Evolutionary conservation across 169 alveolate genomes (phyloP).

Genomic region (Miamiensis avidus): DNA sequence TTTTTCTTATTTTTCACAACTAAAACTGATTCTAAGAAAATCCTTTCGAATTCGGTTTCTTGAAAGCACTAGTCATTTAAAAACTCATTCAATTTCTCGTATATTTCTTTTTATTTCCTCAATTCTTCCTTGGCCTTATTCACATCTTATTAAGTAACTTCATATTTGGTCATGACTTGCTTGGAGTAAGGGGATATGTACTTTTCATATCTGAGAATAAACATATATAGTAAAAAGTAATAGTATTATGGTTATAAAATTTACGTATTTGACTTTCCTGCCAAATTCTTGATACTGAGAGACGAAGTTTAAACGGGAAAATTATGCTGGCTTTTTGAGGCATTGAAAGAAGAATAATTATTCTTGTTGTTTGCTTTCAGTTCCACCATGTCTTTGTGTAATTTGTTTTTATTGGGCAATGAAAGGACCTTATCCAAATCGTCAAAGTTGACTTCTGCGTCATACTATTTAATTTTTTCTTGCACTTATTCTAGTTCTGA

Average conservation of each 20-base stretch:
- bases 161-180: not conserved
- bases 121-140: conserved; percentile 23
- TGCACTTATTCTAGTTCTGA: conserved; percentile 1
- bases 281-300: too few species aligned
- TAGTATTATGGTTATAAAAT: too few species aligned
- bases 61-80: conserved; percentile 24
- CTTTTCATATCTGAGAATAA: not conserved
- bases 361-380: not conserved
- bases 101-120: conserved; percentile 16
- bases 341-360: too few species aligned
- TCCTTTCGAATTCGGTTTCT: conserved; percentile 26
- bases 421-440: conserved; percentile 8
- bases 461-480: conserved; percentile 5
- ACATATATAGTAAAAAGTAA: too few species aligned
- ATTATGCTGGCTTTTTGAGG: too few species aligned
- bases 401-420: conserved; percentile 6
- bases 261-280: too few species aligned
- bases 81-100: conserved; percentile 9
- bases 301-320: too few species aligned
- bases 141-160: not conserved
- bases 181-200: not conserved
- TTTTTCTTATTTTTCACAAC: conserved; percentile 8
- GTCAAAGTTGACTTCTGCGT: conserved; percentile 5
- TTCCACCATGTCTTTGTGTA: not conserved
- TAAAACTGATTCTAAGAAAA: conserved; percentile 14